Evolutionary conservation across 257 asterid genomes (phyloP), one percentile per base, ranked within the genome.

Genomic region (Osmanthus fragrans): DNA sequence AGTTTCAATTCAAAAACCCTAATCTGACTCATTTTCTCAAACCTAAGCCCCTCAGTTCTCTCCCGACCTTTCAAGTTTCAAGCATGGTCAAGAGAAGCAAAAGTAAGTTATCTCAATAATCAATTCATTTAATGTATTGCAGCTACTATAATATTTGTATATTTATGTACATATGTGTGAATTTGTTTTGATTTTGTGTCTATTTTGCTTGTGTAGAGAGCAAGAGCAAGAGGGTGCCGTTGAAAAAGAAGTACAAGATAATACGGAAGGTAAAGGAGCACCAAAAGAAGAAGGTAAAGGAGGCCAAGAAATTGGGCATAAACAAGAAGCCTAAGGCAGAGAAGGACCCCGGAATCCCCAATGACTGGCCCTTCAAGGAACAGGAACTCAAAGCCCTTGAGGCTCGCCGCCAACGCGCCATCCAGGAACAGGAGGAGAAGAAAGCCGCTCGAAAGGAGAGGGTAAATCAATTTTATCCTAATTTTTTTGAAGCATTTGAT

Each of bases 361-460:
- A 90, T 83, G 99, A 95, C 33, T 91, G 94, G 97, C 98, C 99
- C 7, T 91, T 93, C 73, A 95, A 90, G 92, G 98, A 95, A 45
- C 88, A 93, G 85, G 98, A 93, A 84, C 97, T 93, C 79, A 89
- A 88, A 82, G 97, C 97, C 21, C 97, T 93, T 23, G 97, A 93
- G 80, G 88, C 42, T 37, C 93, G 97, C 64, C 96, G 98, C n/a
- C 87, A 91, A 67, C 91, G 93, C 5, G 94, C 88, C 2, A 70
- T 88, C 6, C 91, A 93, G 42, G 98, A 91, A 72, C 77, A 90
- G 75, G 97, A 93, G 84, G 96, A 83, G 73, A 93, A 91, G 89
- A 90, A 93, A 89, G 96, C 92, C 18, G 98, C 96, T 19, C 93
- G 97, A 29, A 91, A 91, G 76, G 99, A 91, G 84, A 91, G 96